Percentiles rank a stretch among this genome's conserved stretches.
phyloP scores from a whole-genome alignment of 1,284 basidiomycete genomes.

The Tilletiopsis washingtonensis region DNA sequence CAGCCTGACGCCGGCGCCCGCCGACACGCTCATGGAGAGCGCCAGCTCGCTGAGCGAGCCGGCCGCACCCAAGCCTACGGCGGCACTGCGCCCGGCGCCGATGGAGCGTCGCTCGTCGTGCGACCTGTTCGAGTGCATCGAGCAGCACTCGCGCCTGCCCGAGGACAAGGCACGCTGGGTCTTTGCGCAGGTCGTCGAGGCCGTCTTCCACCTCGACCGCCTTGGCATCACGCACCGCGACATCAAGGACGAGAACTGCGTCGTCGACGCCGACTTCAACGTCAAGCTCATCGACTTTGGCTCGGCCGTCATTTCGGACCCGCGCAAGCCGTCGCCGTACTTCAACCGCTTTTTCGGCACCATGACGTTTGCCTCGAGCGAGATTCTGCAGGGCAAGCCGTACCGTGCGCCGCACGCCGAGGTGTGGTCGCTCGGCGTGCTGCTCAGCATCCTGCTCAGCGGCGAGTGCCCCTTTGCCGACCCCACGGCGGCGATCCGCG shows the following conservation, averaged over 20 bases:
- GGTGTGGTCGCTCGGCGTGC: slow-evolving; percentile 83
- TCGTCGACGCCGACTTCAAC: slow-evolving; percentile 59
- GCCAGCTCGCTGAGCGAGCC: not conserved
- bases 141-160: slow-evolving; percentile 71
- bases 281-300: slow-evolving; percentile 92
- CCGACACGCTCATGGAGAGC: not conserved
- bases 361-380: slow-evolving; percentile 52
- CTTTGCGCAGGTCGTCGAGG: slow-evolving; percentile 78
- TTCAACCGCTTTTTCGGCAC: slow-evolving; percentile 52
- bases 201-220: slow-evolving; percentile 66
- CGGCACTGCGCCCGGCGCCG: slow-evolving; percentile 13
- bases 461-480: slow-evolving; percentile 76
- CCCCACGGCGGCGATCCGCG: slow-evolving; percentile 59
- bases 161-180: slow-evolving; percentile 72
- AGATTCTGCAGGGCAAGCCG: slow-evolving; percentile 67
- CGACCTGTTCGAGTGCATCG: slow-evolving; percentile 88
- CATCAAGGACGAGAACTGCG: slow-evolving; percentile 83
- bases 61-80: not conserved
- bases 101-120: slow-evolving; percentile 70
- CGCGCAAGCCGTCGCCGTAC: slow-evolving; percentile 58
- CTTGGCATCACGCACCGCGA: slow-evolving; percentile 79
- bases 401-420: slow-evolving; percentile 66
- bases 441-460: slow-evolving; percentile 75
- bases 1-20: slow-evolving; percentile 4
- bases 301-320: slow-evolving; percentile 70